Percentiles rank a stretch among this genome's conserved stretches.
phyloP scores from a whole-genome alignment of 2,329 filamentous ascomycete genomes.

The Dothiorella sarmentorum region DNA sequence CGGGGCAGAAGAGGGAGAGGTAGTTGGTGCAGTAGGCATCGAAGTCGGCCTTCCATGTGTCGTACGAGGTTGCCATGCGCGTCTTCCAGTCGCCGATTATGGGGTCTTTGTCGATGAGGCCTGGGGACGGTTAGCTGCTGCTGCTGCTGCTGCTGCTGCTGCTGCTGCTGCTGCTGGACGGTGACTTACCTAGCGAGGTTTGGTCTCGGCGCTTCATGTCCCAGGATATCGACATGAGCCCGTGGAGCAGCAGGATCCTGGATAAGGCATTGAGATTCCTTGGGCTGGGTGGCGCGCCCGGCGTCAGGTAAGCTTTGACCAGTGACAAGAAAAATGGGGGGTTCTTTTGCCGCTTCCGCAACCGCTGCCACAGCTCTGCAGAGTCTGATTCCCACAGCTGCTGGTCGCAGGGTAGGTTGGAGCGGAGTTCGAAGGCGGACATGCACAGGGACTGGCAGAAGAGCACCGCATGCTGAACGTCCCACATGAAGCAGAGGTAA shows the following conservation, averaged over 20 bases:
- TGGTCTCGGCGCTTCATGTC: slow-evolving; percentile 62
- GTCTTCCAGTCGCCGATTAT: slow-evolving; percentile 48
- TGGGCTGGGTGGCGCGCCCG: slow-evolving; percentile 25
- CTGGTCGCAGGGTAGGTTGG: slow-evolving; percentile 55
- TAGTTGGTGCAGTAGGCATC: slow-evolving; percentile 48
- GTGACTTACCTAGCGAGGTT: slow-evolving; percentile 51
- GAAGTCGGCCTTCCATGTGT: slow-evolving; percentile 58
- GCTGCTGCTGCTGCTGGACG: slow-evolving; percentile 1
- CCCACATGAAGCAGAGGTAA: slow-evolving; percentile 64
- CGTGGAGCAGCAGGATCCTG: slow-evolving; percentile 55
- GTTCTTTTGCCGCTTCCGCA: slow-evolving; percentile 37
- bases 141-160: neutral
- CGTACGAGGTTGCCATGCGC: slow-evolving; percentile 53
- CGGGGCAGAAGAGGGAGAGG: slow-evolving; percentile 15
- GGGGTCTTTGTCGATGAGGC: slow-evolving; percentile 33
- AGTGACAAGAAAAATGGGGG: slow-evolving; percentile 49
- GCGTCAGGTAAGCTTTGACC: slow-evolving; percentile 53
- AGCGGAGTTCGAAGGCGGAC: slow-evolving; percentile 61
- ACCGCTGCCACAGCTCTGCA: slow-evolving; percentile 49
- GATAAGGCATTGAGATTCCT: slow-evolving; percentile 52
- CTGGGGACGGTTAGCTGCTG: slow-evolving; percentile 1
- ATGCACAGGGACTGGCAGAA: slow-evolving; percentile 66
- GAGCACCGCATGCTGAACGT: slow-evolving; percentile 61
- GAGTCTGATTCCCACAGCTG: slow-evolving; percentile 56
- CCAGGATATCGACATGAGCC: slow-evolving; percentile 61